Conservation (phyloP, 345 rosid species). For the Cardiospermum halicacabum region DNA sequence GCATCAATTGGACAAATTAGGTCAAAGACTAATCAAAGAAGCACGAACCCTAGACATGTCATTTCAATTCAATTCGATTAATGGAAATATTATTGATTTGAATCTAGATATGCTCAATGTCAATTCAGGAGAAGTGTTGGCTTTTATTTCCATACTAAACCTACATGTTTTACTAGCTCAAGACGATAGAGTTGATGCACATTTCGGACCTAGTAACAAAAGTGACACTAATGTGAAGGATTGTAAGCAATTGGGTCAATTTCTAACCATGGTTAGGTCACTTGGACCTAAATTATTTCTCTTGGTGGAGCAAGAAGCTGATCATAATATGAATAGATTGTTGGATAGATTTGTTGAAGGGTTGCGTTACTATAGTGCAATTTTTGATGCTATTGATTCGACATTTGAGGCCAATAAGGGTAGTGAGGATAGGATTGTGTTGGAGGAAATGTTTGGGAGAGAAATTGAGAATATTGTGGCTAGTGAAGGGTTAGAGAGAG, state of each 20-base stretch:
- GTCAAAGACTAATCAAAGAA: slow-evolving; percentile 36
- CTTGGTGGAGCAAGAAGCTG: slow-evolving; percentile 43
- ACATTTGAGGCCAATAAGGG: slow-evolving; percentile 12
- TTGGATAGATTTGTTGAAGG: slow-evolving; percentile 39
- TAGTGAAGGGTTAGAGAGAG: slow-evolving; percentile 45
- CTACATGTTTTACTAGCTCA: slow-evolving; percentile 41
- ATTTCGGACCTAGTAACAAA: slow-evolving; percentile 29
- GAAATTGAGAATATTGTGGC: slow-evolving; percentile 51
- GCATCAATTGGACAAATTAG: slow-evolving; percentile 28
- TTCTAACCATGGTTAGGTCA: slow-evolving; percentile 26
- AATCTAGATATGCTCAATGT: slow-evolving; percentile 28
- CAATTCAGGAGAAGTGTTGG: slow-evolving; percentile 39
- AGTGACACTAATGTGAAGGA: slow-evolving; percentile 23
- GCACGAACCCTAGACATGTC: slow-evolving; percentile 32
- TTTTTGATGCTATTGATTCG: slow-evolving; percentile 40
- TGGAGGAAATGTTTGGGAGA: slow-evolving; percentile 52
- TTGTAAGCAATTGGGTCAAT: slow-evolving; percentile 30
- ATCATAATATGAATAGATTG: slow-evolving; percentile 34
- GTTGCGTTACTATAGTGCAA: slow-evolving; percentile 46
- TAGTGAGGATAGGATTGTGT: slow-evolving; percentile 21
- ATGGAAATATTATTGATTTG: slow-evolving; percentile 26
- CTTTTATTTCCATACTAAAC: slow-evolving; percentile 37
- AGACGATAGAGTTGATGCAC: slow-evolving; percentile 45
- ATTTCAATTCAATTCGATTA: slow-evolving; percentile 43
- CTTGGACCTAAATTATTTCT: slow-evolving; percentile 31